phyloP scores from a whole-genome alignment of 257 asterid species.

The Galeopsis tetrahit region DNA sequence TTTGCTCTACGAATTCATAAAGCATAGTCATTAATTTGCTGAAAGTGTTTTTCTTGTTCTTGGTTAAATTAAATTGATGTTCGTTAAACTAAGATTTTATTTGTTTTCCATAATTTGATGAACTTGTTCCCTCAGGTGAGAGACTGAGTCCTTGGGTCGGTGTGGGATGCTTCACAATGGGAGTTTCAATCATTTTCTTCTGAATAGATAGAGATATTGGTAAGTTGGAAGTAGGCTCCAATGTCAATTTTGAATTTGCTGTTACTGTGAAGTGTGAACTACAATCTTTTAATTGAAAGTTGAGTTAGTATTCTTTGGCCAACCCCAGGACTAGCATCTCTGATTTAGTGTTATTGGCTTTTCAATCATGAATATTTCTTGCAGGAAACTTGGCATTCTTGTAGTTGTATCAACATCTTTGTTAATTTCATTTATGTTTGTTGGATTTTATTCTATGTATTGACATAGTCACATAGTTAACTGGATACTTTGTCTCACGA shows the following conservation, averaged over 20 bases:
- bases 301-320: conserved; percentile 14
- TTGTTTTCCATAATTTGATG: not conserved
- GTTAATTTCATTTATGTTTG: not conserved
- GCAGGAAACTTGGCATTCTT: not conserved
- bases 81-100: not conserved
- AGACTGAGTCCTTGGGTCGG: conserved; percentile 93
- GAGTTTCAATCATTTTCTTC: conserved; percentile 80
- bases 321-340: not conserved
- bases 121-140: conserved; percentile 55
- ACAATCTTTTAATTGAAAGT: conserved; percentile 12
- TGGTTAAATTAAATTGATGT: not conserved
- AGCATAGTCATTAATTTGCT: not conserved
- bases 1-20: not conserved
- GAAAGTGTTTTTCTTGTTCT: not conserved
- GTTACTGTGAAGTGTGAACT: not conserved
- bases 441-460: not conserved
- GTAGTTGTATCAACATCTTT: not conserved
- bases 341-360: conserved; percentile 14
- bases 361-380: conserved; percentile 27
- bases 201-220: conserved; percentile 37
- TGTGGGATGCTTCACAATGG: conserved; percentile 82
- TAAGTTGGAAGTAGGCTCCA: conserved; percentile 24
- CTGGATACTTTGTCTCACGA: not conserved
- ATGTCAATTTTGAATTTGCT: conserved; percentile 22
- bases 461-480: not conserved